Base-by-base conservation (phyloP, 257 asterid species). In the Ligustrum vulgare region DNA sequence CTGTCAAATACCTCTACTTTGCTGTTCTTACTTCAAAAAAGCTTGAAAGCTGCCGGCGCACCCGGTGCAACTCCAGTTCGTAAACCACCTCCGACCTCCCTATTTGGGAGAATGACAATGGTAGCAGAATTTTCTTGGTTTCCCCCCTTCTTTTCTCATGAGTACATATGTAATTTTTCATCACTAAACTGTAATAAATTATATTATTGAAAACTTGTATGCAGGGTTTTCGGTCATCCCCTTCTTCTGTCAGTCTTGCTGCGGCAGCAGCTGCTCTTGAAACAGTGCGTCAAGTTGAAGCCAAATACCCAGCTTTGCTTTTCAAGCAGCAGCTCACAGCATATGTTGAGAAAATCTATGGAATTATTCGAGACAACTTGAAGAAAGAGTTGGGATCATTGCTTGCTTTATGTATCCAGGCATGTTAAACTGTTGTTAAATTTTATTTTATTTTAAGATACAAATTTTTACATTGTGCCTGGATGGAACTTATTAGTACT, bases 301-400 rank as follows among this genome's bases (percentile, higher is more conserved):
- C 99, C 51, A 95, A 91, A 78, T 89, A 89, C 84, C 99, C 99
- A 60, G 98, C 99, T 78, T 82, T 95, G 72, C 98, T 95, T 83
- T 95, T 95, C 91, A 93, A 90, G 89, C 99, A 95, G 91, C 99
- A 95, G 85, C 96, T 95, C 34, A 86, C 96, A 23, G 99, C 99
- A 32, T 95, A 95, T 78, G 99, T 93, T 70, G 99, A 95, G 86
- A 95, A 95, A 86, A 95, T 95, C 34, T 95, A 91, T 84, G 99
- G 99, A 76, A 95, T 95, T 77, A 90, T 95, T 80, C 87, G 99
- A 76, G 99, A 95, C 85, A 93, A 91, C 90, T 81, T 93, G 89
- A 95, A 93, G 85, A 93, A 89, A 88, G 99, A 95, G 74, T 75
- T 95, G 83, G 91, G 86, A 49, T 80, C 98, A 22, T 80, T 93